Evolutionary conservation across 2,329 filamentous ascomycete genomes (phyloP).

Genomic region (Ophiocordyceps camponoti-leonardi): DNA sequence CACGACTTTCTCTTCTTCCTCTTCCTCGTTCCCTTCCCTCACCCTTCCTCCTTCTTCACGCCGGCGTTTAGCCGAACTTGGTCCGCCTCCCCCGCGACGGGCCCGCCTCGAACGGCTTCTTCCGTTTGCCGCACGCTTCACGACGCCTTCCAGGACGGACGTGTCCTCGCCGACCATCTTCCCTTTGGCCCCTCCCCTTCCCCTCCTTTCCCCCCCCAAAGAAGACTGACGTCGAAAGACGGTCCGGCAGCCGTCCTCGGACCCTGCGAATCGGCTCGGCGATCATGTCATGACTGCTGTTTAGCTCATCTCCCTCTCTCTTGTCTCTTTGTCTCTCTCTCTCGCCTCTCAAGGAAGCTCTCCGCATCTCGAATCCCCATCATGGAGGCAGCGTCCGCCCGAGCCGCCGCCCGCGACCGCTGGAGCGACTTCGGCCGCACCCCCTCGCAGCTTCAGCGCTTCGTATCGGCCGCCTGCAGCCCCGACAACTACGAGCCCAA

Average conservation of each 20-base stretch:
- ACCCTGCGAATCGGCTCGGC: not conserved
- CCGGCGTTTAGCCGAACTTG: not conserved
- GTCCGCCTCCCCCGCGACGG: not conserved
- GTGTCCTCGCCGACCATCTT: not conserved
- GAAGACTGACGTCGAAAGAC: not conserved
- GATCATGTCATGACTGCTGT: not conserved
- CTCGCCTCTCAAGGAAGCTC: too few species aligned
- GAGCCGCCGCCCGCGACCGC: conserved; percentile 88
- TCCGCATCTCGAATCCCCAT: not conserved
- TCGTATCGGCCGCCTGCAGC: conserved; percentile 90
- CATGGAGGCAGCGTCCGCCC: conserved; percentile 91
- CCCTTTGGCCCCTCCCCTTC: too few species aligned
- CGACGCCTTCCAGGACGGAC: not conserved
- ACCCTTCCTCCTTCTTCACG: not conserved
- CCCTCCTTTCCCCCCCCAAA: too few species aligned
- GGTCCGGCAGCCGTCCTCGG: not conserved
- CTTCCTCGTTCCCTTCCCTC: not conserved
- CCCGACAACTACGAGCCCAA: conserved; percentile 97
- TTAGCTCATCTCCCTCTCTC: not conserved
- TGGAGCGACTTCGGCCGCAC: conserved; percentile 69
- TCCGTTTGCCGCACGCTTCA: not conserved
- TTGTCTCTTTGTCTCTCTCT: too few species aligned
- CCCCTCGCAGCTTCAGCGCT: conserved; percentile 79
- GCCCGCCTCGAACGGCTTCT: not conserved
- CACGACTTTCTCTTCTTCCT: not conserved